phyloP scores from a whole-genome alignment of 2,329 filamentous ascomycete genomes.

The Colletotrichum salicis region DNA sequence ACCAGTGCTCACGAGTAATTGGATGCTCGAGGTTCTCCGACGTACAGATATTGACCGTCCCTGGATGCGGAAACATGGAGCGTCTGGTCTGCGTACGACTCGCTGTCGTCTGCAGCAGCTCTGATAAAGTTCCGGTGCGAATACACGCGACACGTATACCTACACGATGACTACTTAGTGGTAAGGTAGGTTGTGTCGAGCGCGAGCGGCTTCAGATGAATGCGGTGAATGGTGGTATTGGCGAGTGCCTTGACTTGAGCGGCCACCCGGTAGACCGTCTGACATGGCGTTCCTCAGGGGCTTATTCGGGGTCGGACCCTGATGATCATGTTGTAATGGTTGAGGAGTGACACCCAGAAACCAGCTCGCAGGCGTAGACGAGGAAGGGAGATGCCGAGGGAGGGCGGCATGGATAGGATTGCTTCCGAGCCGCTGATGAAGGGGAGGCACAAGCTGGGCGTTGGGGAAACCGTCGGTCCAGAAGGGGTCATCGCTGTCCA shows the following conservation, averaged over 20 bases:
- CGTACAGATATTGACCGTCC: not conserved
- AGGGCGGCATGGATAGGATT: slow-evolving; percentile 13
- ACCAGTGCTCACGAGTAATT: not conserved
- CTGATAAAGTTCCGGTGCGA: slow-evolving; percentile 13
- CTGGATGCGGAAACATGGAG: not conserved
- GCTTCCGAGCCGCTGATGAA: slow-evolving; percentile 4
- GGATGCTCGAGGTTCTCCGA: not conserved
- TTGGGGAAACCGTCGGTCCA: not conserved
- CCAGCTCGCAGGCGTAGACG: slow-evolving; percentile 1
- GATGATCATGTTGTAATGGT: slow-evolving; percentile 20
- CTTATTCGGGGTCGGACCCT: slow-evolving; percentile 30
- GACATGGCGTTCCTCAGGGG: slow-evolving; percentile 9
- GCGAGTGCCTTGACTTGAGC: not conserved
- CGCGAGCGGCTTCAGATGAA: slow-evolving; percentile 20
- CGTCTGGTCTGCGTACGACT: not conserved
- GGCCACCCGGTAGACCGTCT: slow-evolving; percentile 3
- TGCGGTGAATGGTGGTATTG: slow-evolving; percentile 17
- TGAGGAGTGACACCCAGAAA: slow-evolving; percentile 12
- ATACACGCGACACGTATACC: not conserved
- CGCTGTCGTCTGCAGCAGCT: not conserved
- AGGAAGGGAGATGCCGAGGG: slow-evolving; percentile 17
- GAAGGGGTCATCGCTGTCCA: slow-evolving; percentile 23
- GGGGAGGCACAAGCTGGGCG: not conserved
- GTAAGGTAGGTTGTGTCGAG: slow-evolving; percentile 5
- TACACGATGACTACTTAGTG: not conserved